Evolutionary conservation across 139 green algal species (phyloP), one percentile per base, ranked within the genome.

Genomic region (Volvox reticuliferus): DNA sequence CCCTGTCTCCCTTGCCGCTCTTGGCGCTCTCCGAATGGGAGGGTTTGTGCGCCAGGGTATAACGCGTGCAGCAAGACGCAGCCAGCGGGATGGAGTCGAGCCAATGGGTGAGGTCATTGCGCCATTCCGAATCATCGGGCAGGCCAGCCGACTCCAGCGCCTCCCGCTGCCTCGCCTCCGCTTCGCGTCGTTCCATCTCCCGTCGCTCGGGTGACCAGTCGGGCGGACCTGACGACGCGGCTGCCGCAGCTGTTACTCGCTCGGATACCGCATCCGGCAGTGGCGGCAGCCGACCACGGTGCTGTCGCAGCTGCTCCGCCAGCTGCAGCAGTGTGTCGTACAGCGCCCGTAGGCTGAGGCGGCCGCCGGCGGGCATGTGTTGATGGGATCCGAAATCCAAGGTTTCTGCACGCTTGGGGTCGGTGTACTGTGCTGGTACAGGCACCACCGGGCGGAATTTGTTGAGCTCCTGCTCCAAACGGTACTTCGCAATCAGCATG

Each of bases 361-460:
- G 87, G 61, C 87, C 87, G 61, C 87, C 87, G 0, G 50, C 75
- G 61, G 87, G 87, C 76, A 86, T 61, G 61, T 91, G 87, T 55
- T 91, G 76, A 32, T 91, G 87, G 17, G 76, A 85, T 33, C 26
- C 17, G 6, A 79, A 65, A 77, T 91, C 87, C 16, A 91, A 55
- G 21, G 21, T 1, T 36, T 91, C 87, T 0, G 33, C 35, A 21
- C 87, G 87, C 33, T 86, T 36, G 12, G 35, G 44, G 16, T 73
- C 75, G 1, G 2, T 12, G 61, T 86, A 86, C 87, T 91, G 87
- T 0, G 24, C 61, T 0, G 33, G 61, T 28, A 85, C 76, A 21
- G 87, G 61, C 1, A 91, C 76, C 61, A 91, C 76, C 61, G 87
- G 61, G n/a, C 87, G 61, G 87, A 91, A 91, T 33, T 91, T 91